Conservation (phyloP, 2,329 filamentous ascomycete genomes). For the Tolypocladium album region DNA sequence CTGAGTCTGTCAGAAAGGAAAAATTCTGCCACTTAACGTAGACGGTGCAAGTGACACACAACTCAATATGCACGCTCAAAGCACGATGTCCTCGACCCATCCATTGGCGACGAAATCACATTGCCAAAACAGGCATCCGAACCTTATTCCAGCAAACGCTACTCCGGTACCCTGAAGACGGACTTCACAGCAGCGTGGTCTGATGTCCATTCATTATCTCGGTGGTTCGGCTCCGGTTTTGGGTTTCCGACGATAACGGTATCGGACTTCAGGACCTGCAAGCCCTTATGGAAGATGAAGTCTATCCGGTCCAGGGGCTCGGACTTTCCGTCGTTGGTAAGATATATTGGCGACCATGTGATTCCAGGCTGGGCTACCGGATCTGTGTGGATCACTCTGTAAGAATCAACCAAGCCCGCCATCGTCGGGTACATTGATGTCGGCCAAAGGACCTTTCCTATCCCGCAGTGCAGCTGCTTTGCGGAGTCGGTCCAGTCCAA, state of each 20-base stretch:
- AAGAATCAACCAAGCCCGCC: slow-evolving; percentile 24
- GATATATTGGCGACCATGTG: slow-evolving; percentile 27
- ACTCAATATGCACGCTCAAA: not conserved
- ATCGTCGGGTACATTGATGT: slow-evolving; percentile 20
- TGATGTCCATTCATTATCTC: slow-evolving; percentile 27
- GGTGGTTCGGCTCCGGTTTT: slow-evolving; percentile 16
- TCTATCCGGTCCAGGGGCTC: slow-evolving; percentile 29
- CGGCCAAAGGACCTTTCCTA: slow-evolving; percentile 21
- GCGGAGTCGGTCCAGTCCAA: slow-evolving; percentile 23
- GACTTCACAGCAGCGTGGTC: slow-evolving; percentile 23
- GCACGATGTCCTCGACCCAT: not conserved
- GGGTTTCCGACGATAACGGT: slow-evolving; percentile 20
- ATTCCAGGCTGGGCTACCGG: slow-evolving; percentile 17
- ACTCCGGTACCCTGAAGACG: slow-evolving; percentile 9
- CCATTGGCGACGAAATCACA: too few relatives aligned
- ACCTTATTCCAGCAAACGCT: not conserved
- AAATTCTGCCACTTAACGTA: too few relatives aligned
- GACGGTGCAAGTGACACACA: not conserved
- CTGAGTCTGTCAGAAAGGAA: too few relatives aligned
- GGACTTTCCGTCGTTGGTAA: slow-evolving; percentile 14
- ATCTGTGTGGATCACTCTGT: slow-evolving; percentile 21
- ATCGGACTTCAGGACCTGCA: slow-evolving; percentile 16
- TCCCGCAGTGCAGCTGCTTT: slow-evolving; percentile 22
- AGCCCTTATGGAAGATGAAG: slow-evolving; percentile 25
- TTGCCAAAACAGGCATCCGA: not conserved